These are phyloP conservation scores for Novakomyces olei DNA, from an alignment of 805 yeast species.

Conservation along the genomic window DNA sequence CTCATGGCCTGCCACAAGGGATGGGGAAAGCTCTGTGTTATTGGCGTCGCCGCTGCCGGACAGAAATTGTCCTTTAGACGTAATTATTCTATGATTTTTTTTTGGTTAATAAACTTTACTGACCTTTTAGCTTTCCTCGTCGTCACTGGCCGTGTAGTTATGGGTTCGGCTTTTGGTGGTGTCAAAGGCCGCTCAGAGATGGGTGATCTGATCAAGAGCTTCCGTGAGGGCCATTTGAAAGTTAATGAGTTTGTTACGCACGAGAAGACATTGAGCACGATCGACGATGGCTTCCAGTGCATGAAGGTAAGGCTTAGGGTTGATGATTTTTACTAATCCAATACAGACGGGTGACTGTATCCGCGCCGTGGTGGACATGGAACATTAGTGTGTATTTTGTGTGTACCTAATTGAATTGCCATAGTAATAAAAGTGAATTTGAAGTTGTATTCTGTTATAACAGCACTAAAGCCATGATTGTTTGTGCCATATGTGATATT, in stretches of 20 bases:
- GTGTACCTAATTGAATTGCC: too few species aligned
- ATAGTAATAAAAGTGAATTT: too few species aligned
- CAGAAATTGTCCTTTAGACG: conserved; percentile 85
- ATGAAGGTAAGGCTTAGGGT: too few species aligned
- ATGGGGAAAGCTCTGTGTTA: conserved; percentile 89
- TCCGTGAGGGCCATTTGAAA: conserved; percentile 56
- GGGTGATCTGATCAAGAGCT: conserved; percentile 74
- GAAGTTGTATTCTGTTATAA: too few species aligned
- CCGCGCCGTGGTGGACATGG: conserved; percentile 58
- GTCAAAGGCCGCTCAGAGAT: conserved; percentile 92
- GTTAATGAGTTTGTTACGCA: conserved; percentile 93
- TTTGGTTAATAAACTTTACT: too few species aligned
- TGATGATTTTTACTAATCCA: too few species aligned
- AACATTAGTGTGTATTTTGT: too few species aligned
- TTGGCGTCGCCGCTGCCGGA: conserved; percentile 98
- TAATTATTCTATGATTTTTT: too few species aligned
- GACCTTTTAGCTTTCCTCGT: conserved; percentile 99
- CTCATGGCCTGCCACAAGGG: conserved; percentile 96
- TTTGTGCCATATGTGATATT: too few species aligned
- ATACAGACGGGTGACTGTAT: conserved; percentile 87
- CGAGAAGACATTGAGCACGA: conserved; percentile 51
- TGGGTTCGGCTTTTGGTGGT: conserved; percentile 99
- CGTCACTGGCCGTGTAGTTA: conserved; percentile 97
- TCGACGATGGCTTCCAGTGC: conserved; percentile 51
- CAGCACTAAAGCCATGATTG: too few species aligned